A percentile compares a stretch with the other conserved stretches of the same genome.
phyloP scores from a whole-genome alignment of 2,329 filamentous ascomycete genomes.

The Dothistroma pini region DNA sequence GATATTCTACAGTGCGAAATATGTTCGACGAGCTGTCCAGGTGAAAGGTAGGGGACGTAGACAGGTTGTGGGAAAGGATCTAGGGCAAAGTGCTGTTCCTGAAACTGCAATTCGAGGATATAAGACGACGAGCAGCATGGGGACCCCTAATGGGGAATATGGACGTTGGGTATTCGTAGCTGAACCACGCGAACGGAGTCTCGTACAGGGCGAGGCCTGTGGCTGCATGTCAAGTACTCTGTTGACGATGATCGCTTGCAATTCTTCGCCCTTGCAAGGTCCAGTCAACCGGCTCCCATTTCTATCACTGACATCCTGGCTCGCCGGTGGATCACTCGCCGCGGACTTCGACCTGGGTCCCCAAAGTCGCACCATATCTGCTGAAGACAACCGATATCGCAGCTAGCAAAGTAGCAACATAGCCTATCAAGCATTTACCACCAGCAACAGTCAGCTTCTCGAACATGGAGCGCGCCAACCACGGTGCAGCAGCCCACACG shows the following conservation, averaged over 20 bases:
- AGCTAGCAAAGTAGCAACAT: conserved; percentile 37
- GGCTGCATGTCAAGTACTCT: no score
- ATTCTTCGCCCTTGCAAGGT: not conserved
- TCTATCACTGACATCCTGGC: not conserved
- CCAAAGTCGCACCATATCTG: conserved; percentile 24
- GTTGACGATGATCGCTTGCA: no score
- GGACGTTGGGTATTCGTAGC: no score
- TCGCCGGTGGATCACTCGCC: not conserved
- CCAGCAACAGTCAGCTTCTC: conserved; percentile 31
- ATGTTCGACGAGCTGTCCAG: no score
- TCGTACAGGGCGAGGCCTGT: no score
- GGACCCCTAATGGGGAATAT: no score
- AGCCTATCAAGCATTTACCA: conserved; percentile 43
- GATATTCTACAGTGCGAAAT: not conserved
- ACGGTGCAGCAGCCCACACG: conserved; percentile 30
- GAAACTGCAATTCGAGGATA: no score
- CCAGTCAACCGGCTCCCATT: not conserved
- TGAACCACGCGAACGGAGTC: no score
- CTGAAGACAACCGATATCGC: conserved; percentile 36
- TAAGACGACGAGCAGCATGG: no score
- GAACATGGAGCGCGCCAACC: conserved; percentile 35
- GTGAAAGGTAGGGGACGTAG: no score
- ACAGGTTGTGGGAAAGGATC: no score
- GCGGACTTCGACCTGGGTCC: conserved; percentile 2
- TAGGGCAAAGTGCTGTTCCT: no score